Evolutionary conservation across 805 yeast species (phyloP).

Genomic region (Millerago galiae): DNA sequence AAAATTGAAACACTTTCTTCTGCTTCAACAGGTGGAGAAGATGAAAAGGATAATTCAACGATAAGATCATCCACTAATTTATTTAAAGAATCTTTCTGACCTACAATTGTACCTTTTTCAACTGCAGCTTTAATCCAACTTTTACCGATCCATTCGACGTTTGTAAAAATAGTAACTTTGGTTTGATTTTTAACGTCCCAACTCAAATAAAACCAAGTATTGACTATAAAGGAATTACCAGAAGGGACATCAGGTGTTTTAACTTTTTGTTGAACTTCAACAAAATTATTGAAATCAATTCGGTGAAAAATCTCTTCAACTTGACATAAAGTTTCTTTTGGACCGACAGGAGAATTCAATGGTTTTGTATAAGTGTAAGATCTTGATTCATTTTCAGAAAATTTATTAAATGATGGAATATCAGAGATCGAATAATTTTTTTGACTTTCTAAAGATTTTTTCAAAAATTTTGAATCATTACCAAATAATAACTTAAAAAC

Average conservation of each 20-base stretch:
- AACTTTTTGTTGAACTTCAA: slow-evolving; percentile 50
- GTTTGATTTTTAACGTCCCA: slow-evolving; percentile 62
- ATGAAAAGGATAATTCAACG: slow-evolving; percentile 5
- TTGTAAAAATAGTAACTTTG: slow-evolving; percentile 43
- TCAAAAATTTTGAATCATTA: slow-evolving; percentile 40
- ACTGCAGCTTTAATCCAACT: slow-evolving; percentile 76
- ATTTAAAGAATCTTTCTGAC: slow-evolving; percentile 56
- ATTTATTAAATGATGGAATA: slow-evolving; percentile 32
- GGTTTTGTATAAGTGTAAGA: slow-evolving; percentile 58
- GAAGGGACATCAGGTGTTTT: slow-evolving; percentile 82
- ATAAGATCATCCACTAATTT: slow-evolving; percentile 37
- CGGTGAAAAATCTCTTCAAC: slow-evolving; percentile 55
- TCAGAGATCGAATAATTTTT: slow-evolving; percentile 56
- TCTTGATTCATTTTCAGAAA: slow-evolving; percentile 31
- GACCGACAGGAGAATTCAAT: slow-evolving; percentile 62
- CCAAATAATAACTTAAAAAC: slow-evolving; percentile 60
- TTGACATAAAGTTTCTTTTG: slow-evolving; percentile 64
- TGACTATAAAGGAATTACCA: slow-evolving; percentile 59
- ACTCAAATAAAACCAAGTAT: slow-evolving; percentile 48
- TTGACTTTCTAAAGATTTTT: slow-evolving; percentile 45
- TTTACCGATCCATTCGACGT: slow-evolving; percentile 65
- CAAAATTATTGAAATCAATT: slow-evolving; percentile 39
- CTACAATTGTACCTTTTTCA: slow-evolving; percentile 67
- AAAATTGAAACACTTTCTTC: slow-evolving; percentile 9
- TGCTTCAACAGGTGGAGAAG: slow-evolving; percentile 14